Percentiles rank a stretch among this genome's conserved stretches.
Evolutionary conservation across 140 eudicot genomes (phyloP).

Genomic region (Eryngium alpinum): DNA sequence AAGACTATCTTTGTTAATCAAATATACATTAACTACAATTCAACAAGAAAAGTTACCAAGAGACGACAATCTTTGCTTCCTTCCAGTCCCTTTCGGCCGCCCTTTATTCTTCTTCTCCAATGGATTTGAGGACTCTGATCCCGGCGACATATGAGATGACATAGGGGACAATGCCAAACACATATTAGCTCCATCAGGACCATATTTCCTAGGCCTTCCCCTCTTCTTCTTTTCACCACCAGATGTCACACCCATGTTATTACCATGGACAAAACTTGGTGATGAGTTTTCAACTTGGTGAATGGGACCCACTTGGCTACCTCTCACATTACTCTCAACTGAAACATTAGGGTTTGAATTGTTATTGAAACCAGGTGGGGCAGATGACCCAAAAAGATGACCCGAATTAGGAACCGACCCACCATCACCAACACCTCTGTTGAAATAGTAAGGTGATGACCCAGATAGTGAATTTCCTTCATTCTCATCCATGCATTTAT

Average conservation of each 20-base stretch:
- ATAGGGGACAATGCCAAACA: conserved; percentile 53
- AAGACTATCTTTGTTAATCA: background rate
- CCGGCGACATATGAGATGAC: conserved; percentile 39
- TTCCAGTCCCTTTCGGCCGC: conserved; percentile 83
- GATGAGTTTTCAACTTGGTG: conserved; percentile 46
- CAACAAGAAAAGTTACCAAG: conserved; percentile 45
- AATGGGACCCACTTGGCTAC: conserved; percentile 39
- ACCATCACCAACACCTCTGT: conserved; percentile 46
- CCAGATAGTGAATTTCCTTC: conserved; percentile 74
- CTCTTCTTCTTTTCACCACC: conserved; percentile 60
- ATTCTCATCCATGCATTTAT: conserved; percentile 91
- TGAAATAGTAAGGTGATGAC: conserved; percentile 57
- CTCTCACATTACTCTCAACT: conserved; percentile 39
- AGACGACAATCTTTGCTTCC: conserved; percentile 82
- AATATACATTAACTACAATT: background rate
- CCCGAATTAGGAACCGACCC: conserved; percentile 52
- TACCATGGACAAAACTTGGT: conserved; percentile 42
- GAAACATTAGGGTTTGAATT: conserved; percentile 49
- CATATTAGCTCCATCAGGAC: conserved; percentile 69
- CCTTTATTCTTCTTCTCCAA: conserved; percentile 47
- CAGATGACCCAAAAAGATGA: conserved; percentile 32
- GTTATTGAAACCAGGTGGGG: conserved; percentile 46
- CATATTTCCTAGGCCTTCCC: conserved; percentile 88
- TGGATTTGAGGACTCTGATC: conserved; percentile 27
- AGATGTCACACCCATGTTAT: conserved; percentile 30